These are phyloP conservation scores for Streptanthus diversifolius DNA, from an alignment of 345 rosid species.

Conservation along the genomic window DNA sequence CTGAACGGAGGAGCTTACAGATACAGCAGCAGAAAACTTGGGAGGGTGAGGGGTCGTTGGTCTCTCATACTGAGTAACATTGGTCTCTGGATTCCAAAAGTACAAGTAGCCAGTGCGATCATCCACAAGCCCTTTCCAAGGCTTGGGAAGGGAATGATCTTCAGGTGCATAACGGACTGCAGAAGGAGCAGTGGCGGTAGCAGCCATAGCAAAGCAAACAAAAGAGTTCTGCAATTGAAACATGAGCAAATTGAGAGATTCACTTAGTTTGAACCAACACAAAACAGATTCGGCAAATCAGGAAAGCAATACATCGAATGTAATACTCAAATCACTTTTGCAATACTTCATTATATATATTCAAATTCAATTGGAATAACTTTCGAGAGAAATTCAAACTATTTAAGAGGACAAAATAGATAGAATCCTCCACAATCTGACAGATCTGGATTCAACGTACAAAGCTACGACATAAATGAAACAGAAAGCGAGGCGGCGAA, in stretches of 20 bases:
- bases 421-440: background rate
- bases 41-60: conserved; percentile 39
- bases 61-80: conserved; percentile 88
- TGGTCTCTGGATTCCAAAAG: conserved; percentile 97
- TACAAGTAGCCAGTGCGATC: conserved; percentile 85
- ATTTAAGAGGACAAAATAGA: too few species aligned
- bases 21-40: conserved; percentile 38
- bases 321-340: too few species aligned
- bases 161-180: conserved; percentile 76
- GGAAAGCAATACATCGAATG: too few species aligned
- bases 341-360: too few species aligned
- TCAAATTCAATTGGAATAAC: background rate
- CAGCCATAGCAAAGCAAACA: conserved; percentile 48
- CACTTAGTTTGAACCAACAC: background rate
- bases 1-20: conserved; percentile 66
- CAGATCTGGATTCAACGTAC: conserved; percentile 5
- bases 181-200: conserved; percentile 53
- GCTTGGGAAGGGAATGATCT: conserved; percentile 91
- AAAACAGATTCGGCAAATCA: background rate
- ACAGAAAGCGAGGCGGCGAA: background rate
- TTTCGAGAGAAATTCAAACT: too few species aligned
- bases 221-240: background rate
- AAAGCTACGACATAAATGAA: background rate
- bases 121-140: conserved; percentile 96
- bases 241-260: background rate